These are phyloP conservation scores for Cytidiella melzeri DNA, from an alignment of 768 basidiomycete species.

Conservation along the genomic window DNA sequence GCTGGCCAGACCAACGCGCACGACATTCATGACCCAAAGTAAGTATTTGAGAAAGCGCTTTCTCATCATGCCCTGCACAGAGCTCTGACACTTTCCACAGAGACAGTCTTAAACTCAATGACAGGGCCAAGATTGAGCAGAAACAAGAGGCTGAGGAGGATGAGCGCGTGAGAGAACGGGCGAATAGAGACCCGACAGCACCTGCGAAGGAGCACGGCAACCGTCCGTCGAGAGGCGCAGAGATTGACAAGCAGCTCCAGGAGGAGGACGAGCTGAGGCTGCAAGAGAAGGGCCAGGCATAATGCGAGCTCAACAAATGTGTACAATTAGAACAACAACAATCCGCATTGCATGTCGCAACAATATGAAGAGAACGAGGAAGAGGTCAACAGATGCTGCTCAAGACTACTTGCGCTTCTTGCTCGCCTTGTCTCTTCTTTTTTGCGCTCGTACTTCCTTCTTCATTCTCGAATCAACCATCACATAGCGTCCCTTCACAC, in stretches of 20 bases:
- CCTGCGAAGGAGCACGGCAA: constrained; percentile 50
- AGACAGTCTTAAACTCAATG: constrained; percentile 37
- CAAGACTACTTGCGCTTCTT: constrained; percentile 50
- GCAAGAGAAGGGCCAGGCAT: constrained; percentile 33
- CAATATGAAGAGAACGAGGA: constrained; percentile 1
- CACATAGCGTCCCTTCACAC: constrained; percentile 89
- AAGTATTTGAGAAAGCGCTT: constrained; percentile 8
- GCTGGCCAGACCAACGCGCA: constrained; percentile 31
- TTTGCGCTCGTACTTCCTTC: constrained; percentile 87
- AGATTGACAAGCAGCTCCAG: constrained; percentile 52
- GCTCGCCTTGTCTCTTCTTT: constrained; percentile 68
- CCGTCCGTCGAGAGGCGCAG: constrained; percentile 50
- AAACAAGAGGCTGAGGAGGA: constrained; percentile 27
- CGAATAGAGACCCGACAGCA: constrained; percentile 36
- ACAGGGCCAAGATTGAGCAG: constrained; percentile 29
- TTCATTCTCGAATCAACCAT: constrained; percentile 95
- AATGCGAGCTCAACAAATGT: neutral
- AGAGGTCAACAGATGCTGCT: neutral
- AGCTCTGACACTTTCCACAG: constrained; percentile 20
- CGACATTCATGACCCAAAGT: constrained; percentile 38
- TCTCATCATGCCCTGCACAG: neutral
- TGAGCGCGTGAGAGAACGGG: constrained; percentile 13
- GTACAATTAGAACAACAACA: neutral
- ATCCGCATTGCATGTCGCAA: neutral
- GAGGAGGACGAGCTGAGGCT: constrained; percentile 44